phyloP scores from a whole-genome alignment of 2,329 filamentous ascomycete species.

The Sporothrix mexicana region DNA sequence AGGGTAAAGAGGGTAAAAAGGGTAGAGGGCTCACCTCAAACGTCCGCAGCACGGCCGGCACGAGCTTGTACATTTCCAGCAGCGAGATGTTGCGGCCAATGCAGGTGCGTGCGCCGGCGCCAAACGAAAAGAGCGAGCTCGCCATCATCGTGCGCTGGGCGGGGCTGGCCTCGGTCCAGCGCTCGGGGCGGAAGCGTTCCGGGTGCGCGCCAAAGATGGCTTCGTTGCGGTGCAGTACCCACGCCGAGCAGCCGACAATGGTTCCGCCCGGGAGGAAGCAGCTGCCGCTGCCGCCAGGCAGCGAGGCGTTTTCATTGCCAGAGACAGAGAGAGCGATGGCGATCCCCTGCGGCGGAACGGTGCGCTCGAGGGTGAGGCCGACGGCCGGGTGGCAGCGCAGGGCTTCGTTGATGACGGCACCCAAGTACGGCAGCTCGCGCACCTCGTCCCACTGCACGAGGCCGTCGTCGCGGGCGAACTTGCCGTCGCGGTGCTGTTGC shows the following conservation, averaged over 20 bases:
- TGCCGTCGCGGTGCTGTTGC: neutral
- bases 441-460: slow-evolving; percentile 54
- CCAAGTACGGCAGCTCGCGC: slow-evolving; percentile 64
- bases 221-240: neutral
- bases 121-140: neutral
- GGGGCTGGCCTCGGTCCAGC: neutral
- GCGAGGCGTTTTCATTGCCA: no score
- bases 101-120: neutral
- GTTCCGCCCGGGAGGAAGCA: neutral
- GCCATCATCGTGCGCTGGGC: neutral
- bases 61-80: slow-evolving; percentile 4
- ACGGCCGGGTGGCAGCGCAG: neutral
- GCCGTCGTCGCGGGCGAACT: slow-evolving; percentile 40
- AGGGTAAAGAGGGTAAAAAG: neutral
- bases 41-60: neutral
- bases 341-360: neutral
- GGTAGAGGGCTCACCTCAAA: neutral
- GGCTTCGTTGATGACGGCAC: slow-evolving; percentile 59
- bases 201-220: neutral
- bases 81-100: neutral
- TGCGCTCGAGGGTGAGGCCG: neutral
- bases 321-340: no score
- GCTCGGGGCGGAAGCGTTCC: neutral
- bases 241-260: slow-evolving; percentile 1
- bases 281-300: no score